Percentiles rank a stretch among this genome's conserved stretches.
Evolutionary conservation across 192 early-diverging fungal genomes (phyloP).

Genomic region (Rhizophagus sp.): DNA sequence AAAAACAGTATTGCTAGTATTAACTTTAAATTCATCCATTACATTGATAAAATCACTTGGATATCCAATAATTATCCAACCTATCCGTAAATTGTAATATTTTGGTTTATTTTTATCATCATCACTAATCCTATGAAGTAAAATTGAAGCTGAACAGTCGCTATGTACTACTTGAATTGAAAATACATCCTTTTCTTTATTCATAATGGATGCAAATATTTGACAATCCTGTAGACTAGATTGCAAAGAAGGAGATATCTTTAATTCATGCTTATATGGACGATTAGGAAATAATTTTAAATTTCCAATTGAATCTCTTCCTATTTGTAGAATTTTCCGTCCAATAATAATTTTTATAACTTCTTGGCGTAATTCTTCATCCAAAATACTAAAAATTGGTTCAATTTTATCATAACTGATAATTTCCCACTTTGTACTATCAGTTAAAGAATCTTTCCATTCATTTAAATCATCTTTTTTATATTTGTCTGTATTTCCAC

Average conservation of each 20-base stretch:
- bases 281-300: neutral
- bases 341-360: neutral
- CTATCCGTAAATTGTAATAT: neutral
- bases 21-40: neutral
- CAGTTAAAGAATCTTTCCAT: neutral
- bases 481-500: neutral
- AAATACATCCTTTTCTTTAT: neutral
- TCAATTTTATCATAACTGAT: neutral
- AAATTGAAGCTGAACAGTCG: neutral
- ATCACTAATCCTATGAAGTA: neutral
- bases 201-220: neutral
- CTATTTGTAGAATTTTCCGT: neutral
- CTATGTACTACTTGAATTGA: neutral
- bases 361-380: neutral
- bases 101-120: neutral
- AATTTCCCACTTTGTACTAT: neutral
- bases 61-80: conserved; percentile 6
- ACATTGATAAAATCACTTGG: neutral
- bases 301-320: neutral
- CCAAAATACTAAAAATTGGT: neutral
- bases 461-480: neutral
- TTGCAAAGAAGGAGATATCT: neutral
- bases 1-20: neutral
- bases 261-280: neutral
- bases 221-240: neutral